These are phyloP conservation scores for Exophiala lecanii-corni DNA, from an alignment of 2,329 filamentous ascomycete genomes.

Conservation along the genomic window DNA sequence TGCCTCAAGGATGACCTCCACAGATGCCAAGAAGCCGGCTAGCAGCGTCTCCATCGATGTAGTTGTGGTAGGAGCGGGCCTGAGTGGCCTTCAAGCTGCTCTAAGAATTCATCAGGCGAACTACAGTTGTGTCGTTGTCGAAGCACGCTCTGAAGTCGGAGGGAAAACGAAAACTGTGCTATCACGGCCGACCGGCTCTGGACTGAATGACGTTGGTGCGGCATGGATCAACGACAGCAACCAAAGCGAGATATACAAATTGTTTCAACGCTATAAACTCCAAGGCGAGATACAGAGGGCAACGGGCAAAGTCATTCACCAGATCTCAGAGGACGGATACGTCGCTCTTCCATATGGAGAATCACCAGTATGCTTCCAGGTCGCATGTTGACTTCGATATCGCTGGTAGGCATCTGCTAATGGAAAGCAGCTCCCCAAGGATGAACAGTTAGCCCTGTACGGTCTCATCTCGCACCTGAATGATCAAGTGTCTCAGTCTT, in stretches of 20 bases:
- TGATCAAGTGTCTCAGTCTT: background rate
- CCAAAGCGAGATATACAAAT: constrained; percentile 32
- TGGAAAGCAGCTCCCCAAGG: too few relatives aligned
- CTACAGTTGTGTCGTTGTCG: constrained; percentile 41
- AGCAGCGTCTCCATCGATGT: too few relatives aligned
- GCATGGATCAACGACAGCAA: constrained; percentile 35
- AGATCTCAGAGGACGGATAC: background rate
- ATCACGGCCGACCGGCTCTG: constrained; percentile 20
- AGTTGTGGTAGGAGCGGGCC: constrained; percentile 44
- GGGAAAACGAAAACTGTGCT: constrained; percentile 46
- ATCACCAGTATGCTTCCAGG: too few relatives aligned
- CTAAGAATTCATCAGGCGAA: constrained; percentile 32
- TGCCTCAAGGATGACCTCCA: too few relatives aligned
- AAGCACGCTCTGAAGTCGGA: constrained; percentile 47
- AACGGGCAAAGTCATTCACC: background rate
- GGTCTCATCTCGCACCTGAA: background rate
- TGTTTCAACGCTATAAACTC: constrained; percentile 27
- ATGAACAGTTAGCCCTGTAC: background rate
- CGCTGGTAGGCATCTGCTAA: too few relatives aligned
- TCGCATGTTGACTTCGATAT: too few relatives aligned
- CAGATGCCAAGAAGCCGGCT: too few relatives aligned
- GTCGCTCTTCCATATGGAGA: too few relatives aligned
- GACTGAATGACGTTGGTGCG: constrained; percentile 32
- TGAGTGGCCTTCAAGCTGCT: constrained; percentile 37
- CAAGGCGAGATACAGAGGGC: constrained; percentile 28